Base-by-base conservation (phyloP, 495 filamentous ascomycete genomes). In the Talaromyces ruber region DNA sequence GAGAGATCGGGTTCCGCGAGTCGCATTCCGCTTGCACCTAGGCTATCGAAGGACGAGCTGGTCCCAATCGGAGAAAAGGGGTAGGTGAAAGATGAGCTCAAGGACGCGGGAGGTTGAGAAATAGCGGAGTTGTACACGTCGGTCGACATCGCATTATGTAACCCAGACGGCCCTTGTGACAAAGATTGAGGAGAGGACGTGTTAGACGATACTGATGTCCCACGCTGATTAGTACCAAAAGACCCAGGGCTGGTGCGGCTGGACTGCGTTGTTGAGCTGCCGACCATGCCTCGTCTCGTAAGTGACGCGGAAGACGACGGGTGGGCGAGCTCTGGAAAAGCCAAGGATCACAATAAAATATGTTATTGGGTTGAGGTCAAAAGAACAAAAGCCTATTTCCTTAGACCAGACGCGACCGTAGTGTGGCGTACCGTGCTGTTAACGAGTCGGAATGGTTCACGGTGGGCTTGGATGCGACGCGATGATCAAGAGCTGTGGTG, bases 101-200 rank as follows among this genome's bases (percentile, higher is more conserved):
- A 65, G 64, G 76, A 74, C 30, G 70, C 61, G 58, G 75, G 64
- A 60, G 75, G 66, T 64, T 79, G 77, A 64, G 76, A 77, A 57
- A 74, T 67, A 64, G 68, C 68, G 58, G 71, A 70, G 66, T 67
- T 75, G 64, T 79, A 79, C 70, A 79, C 76, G 73, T 80, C 77
- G 71, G 77, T 75, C 72, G 79, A 74, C 76, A 80, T 77, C 70
- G 74, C 74, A 77, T 82, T 78, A 75, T 82, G 76, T 69, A 73
- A 72, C 68, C 72, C 74, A 64, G 72, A 75, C 58, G 78, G 72
- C 69, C 68, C 68, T 65, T 76, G 74, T 37, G 74, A 72, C 54
- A 68, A 70, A 25, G 71, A 64, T 58, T 79, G 76, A 52, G 71
- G 71, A 60, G 77, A 77, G 63, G 77, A 79, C 24, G 76, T 78